phyloP scores from a whole-genome alignment of 345 rosid genomes.

The Mangifera indica region DNA sequence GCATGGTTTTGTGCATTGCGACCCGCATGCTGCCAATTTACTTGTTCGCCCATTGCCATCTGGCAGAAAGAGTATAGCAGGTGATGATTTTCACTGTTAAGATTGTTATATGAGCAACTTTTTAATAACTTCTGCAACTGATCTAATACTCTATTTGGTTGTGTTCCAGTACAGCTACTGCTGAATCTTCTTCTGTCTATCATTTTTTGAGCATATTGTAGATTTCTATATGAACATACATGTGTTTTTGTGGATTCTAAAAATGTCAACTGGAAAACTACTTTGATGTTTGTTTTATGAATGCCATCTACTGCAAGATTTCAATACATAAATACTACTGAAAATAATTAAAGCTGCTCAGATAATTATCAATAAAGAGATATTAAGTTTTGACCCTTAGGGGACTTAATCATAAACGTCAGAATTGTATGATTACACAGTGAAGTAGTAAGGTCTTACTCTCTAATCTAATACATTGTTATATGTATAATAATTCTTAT shows the following conservation, averaged over 20 bases:
- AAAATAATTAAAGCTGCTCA: not conserved
- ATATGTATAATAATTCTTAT: not conserved
- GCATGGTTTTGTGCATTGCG: conserved; percentile 97
- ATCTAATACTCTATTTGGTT: conserved; percentile 1
- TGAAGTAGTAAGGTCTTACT: not conserved
- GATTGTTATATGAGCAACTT: conserved; percentile 13
- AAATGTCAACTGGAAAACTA: not conserved
- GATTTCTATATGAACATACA: not conserved
- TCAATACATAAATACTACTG: not conserved
- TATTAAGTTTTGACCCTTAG: not conserved
- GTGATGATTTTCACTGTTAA: conserved; percentile 36
- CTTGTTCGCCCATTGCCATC: conserved; percentile 78
- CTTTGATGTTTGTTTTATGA: not conserved
- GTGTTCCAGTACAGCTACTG: not conserved
- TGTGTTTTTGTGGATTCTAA: not conserved
- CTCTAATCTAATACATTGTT: not conserved
- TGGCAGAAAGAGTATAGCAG: conserved; percentile 50
- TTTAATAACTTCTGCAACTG: conserved; percentile 2
- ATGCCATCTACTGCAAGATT: not conserved
- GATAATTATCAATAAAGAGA: not conserved
- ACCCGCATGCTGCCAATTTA: conserved; percentile 97
- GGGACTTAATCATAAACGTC: not conserved
- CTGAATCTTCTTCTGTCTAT: not conserved
- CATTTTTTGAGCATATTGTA: not conserved
- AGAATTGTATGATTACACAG: not conserved